These are phyloP conservation scores for Suillus paluster DNA, from an alignment of 768 basidiomycete genomes.

Conservation along the genomic window DNA sequence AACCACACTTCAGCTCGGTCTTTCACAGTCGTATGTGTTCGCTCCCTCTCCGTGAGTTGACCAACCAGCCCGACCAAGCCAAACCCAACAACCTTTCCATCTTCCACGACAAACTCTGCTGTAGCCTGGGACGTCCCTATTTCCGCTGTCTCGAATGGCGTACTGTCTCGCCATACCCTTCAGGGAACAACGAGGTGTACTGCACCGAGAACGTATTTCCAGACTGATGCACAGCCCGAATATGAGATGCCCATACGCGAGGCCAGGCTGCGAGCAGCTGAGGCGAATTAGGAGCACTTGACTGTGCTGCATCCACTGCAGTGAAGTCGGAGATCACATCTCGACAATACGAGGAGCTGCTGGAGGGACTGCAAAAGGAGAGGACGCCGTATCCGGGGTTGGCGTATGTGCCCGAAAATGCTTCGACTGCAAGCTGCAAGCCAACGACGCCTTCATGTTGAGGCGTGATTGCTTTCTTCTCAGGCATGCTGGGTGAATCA, in stretches of 20 bases:
- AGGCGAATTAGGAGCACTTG: background rate
- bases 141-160: constrained; percentile 32
- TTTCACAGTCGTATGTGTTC: constrained; percentile 20
- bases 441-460: background rate
- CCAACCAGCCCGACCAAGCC: constrained; percentile 24
- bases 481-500: background rate
- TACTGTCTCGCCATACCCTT: constrained; percentile 43
- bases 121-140: constrained; percentile 5
- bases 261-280: constrained; percentile 39
- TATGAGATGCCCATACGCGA: constrained; percentile 42
- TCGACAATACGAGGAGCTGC: constrained; percentile 26
- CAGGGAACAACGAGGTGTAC: constrained; percentile 35
- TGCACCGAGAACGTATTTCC: constrained; percentile 25
- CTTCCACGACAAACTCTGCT: constrained; percentile 30
- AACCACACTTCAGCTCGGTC: constrained; percentile 39
- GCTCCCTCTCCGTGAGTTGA: constrained; percentile 24
- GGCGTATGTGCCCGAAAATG: constrained; percentile 41
- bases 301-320: constrained; percentile 23
- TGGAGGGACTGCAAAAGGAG: constrained; percentile 38
- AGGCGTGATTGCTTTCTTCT: background rate
- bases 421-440: constrained; percentile 22
- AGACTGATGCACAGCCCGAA: constrained; percentile 30
- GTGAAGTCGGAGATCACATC: constrained; percentile 33
- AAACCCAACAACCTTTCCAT: constrained; percentile 34
- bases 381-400: constrained; percentile 43